Percentiles rank a stretch among this genome's conserved stretches.
phyloP scores from a whole-genome alignment of 164 flowering plant genomes.

The Vitis rotundifolia region DNA sequence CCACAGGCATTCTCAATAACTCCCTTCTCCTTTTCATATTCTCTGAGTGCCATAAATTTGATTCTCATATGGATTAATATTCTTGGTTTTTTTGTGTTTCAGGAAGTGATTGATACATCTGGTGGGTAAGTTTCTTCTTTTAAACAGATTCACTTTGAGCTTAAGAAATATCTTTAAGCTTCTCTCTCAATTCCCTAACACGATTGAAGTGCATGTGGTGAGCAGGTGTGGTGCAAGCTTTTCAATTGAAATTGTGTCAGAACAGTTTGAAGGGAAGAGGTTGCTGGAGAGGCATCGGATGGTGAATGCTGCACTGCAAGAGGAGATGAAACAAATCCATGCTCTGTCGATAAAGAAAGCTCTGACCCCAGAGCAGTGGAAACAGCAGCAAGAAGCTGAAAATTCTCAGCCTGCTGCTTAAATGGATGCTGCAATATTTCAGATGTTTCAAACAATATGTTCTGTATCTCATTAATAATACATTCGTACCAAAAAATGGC shows the following conservation, averaged over 20 bases:
- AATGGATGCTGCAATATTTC: neutral
- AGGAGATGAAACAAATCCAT: slow-evolving; percentile 95
- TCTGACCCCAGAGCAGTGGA: slow-evolving; percentile 83
- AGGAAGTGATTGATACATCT: slow-evolving; percentile 89
- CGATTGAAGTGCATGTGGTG: neutral
- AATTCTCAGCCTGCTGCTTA: slow-evolving; percentile 36
- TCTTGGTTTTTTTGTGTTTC: slow-evolving; percentile 27
- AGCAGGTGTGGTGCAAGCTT: slow-evolving; percentile 94
- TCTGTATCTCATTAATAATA: too few relatives aligned
- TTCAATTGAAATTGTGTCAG: slow-evolving; percentile 77
- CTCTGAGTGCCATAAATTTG: neutral
- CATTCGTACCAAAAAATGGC: neutral
- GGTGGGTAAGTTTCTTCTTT: slow-evolving; percentile 74
- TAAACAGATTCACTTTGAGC: neutral
- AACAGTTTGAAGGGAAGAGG: slow-evolving; percentile 90
- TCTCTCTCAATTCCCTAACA: neutral
- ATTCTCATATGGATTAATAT: neutral
- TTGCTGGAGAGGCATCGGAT: slow-evolving; percentile 88
- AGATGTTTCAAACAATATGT: too few relatives aligned
- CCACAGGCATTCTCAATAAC: neutral
- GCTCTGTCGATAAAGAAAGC: slow-evolving; percentile 93
- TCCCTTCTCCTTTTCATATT: neutral
- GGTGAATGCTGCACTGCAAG: slow-evolving; percentile 77
- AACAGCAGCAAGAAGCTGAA: slow-evolving; percentile 55
- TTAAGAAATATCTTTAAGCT: neutral